These are phyloP conservation scores for Peniophora sp. DNA, from an alignment of 1,284 basidiomycete genomes.

Conservation along the genomic window DNA sequence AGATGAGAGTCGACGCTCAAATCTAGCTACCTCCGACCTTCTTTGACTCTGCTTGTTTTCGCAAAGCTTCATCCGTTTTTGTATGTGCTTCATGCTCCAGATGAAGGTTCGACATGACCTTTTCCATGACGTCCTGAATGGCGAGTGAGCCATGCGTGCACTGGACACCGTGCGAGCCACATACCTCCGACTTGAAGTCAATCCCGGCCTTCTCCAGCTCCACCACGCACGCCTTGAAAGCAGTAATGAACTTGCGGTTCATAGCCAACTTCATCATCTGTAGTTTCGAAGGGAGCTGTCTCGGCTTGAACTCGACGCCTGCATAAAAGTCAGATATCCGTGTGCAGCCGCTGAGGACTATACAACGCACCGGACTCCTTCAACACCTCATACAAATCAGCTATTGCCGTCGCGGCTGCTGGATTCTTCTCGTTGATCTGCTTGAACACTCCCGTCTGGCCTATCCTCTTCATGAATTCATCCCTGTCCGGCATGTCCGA, in stretches of 20 bases:
- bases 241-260: conserved; percentile 43
- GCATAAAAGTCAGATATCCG: not conserved
- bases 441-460: conserved; percentile 36
- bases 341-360: not conserved
- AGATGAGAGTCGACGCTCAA: no score
- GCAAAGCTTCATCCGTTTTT: not conserved
- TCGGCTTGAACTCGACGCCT: conserved; percentile 40
- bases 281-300: conserved; percentile 38
- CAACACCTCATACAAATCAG: conserved; percentile 36
- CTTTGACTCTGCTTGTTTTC: no score
- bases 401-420: no score
- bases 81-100: conserved; percentile 9
- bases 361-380: conserved; percentile 41
- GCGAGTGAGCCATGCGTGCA: not conserved
- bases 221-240: conserved; percentile 36
- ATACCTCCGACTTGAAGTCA: conserved; percentile 37
- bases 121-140: conserved; percentile 15
- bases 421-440: conserved; percentile 32
- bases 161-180: conserved; percentile 2
- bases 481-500: conserved; percentile 24
- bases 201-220: conserved; percentile 54
- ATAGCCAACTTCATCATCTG: conserved; percentile 45
- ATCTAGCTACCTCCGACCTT: no score
- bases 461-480: conserved; percentile 29
- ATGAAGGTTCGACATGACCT: conserved; percentile 22